Base-by-base conservation (phyloP, 2,329 filamentous ascomycete genomes). In the Blastomyces parvus region DNA sequence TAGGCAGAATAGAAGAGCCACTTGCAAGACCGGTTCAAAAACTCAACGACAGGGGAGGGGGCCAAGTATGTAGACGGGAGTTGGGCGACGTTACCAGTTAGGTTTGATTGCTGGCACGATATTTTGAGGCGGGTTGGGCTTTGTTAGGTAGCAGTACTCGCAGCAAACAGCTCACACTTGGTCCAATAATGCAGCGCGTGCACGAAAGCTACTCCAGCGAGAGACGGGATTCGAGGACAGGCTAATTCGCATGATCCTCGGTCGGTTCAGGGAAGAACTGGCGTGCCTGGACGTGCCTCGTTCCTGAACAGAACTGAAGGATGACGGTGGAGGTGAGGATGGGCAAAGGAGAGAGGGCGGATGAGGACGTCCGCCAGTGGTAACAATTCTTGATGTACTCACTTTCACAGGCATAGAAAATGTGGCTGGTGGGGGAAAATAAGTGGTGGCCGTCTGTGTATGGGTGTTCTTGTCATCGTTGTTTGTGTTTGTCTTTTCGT, bases 81-180 rank as follows among this genome's bases (percentile, higher is more conserved):
- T 59, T 59, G 58, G 58, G 58, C 42, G 38, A 59, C 42, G 30
- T 19, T 48, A 30, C 30, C 42, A 19, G 14, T 36, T 59, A 9
- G 58, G 27, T 46, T n/a, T 33, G 8, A 11, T 17, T 30, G 13
- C n/a, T 46, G 57, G 42, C 53, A 38, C 52, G 25, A 36, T 33
- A 33, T 50, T 48, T 38, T 40, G 55, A 58, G 55, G 55, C 55
- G 22, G 40, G 48, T 61, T 61, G 59, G 59, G 48, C 59, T 8
- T 27, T 46, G 59, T 61, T 33, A 53, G 59, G 59, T 61, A 61
- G 59, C 59, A 61, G 48, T 55, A 61, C 59, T 40, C 46, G 33
- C 46, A 61, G 59, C 48, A 40, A 38, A 38, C 25, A 59, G 48
- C 58, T 38, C 58, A 59, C 40, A 30, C 46, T 61, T 48, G 40